Evolutionary conservation across 2,329 filamentous ascomycete genomes (phyloP), one percentile per base, ranked within the genome.

Genomic region (Botrytis hyacinthi): DNA sequence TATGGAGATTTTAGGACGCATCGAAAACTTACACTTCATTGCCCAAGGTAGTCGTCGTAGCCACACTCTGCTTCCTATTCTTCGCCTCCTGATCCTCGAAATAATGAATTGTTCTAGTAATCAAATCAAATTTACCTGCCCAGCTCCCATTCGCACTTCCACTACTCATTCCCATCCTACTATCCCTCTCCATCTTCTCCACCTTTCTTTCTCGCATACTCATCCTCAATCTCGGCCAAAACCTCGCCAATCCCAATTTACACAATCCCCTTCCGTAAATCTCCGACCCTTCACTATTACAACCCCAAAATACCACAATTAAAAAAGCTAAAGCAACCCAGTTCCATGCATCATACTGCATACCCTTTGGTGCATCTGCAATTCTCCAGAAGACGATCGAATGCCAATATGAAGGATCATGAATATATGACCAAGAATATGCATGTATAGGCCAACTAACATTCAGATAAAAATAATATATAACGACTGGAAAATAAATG

Each of bases 301-400:
- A 86, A 14, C 91, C 90, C 76, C 92, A 92, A 77, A 90, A 87
- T n/a, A 87, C 70, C 78, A 92, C 92, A 20, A 89, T 81, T 40
- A 89, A 73, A 74, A 87, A 85, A 0, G 87, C 88, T 5, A 85
- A 83, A 0, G 79, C 84, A 16, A 91, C 82, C 65, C 87, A 85
- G 32, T 87, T 83, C 88, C 88, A 92, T 44, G 86, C 85, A 78
- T 91, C 87, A 74, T 86, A 86, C 68, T 80, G 79, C n/a, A 66
- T 63, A 3, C 57, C 87, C 82, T 2, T 75, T 16, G 51, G 87
- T 85, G 59, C 66, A 42, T 78, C 81, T 54, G 42, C 74, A 2
- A 35, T 84, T 82, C 3, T 83, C 83, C 2, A 86, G 74, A 85
- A 85, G 42, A 84, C 75, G 74, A 90, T 86, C 1, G 78, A 78